Evolutionary conservation across 768 basidiomycete species (phyloP), one percentile per base, ranked within the genome.

Genomic region (Mycena vitilis): DNA sequence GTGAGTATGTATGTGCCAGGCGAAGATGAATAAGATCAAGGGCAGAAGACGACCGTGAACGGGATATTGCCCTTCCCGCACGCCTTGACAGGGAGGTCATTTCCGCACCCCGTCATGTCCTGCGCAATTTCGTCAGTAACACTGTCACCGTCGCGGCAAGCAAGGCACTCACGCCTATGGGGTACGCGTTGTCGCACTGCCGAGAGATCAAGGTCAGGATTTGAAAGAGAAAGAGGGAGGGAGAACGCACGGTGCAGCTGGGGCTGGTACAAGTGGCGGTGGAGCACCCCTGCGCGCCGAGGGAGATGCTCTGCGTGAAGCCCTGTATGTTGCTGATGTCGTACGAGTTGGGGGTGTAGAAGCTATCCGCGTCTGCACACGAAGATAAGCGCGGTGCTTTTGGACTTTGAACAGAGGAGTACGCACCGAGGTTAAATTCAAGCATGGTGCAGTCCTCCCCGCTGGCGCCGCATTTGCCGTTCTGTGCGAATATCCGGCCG

Each of bases 271-370:
- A 69, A 30, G 68, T 69, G 12, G 65, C 68, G 37, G 68, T 64
- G 36, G 49, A 37, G 48, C 68, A 69, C n/a, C 63, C 68, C 18
- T 48, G 52, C 3, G 68, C 68, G 25, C 68, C 68, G 53, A 69
- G 68, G 45, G 68, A 64, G n/a, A 69, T 69, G 54, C 68, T 69
- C 59, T 69, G 68, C 63, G 68, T 69, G 59, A 69, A 69, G 44
- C 68, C 68, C 44, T 69, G 68, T 2, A 69, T 69, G 58, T 69
- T 69, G 63, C 68, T 69, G 15, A 69, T 69, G 16, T 69, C 68
- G 58, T 69, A 69, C 45, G 68, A 69, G 68, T 69, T 69, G 30
- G 68, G 68, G 25, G 68, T 69, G 63, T 69, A 69, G 30, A 69
- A 64, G 63, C 68, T 69, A 52, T 69, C 68, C 13, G 68, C 68